Evolutionary conservation across 768 basidiomycete genomes (phyloP).

Genomic region (Trametes gibbosa): DNA sequence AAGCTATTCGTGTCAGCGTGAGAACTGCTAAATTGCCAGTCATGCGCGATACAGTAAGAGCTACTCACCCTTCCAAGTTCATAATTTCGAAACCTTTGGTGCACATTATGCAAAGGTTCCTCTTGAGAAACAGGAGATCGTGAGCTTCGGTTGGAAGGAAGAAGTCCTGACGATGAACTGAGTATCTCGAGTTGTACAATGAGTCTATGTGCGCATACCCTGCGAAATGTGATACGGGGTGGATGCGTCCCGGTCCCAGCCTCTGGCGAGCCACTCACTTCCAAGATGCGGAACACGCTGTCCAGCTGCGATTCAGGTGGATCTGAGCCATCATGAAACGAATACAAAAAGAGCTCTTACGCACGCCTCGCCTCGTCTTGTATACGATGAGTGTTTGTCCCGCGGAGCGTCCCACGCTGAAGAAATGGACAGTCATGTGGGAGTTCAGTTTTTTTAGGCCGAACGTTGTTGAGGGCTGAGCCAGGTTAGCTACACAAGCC

Average conservation of each 20-base stretch:
- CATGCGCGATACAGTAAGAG: not conserved
- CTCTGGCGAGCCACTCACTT: slow-evolving; percentile 77
- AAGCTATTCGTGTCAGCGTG: slow-evolving; percentile 22
- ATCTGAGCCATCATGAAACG: no score
- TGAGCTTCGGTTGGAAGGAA: slow-evolving; percentile 86
- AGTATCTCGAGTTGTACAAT: not conserved
- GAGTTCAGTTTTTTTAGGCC: slow-evolving; percentile 43
- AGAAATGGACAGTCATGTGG: slow-evolving; percentile 45
- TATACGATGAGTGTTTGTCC: slow-evolving; percentile 46
- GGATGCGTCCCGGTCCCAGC: slow-evolving; percentile 63
- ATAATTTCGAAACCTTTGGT: slow-evolving; percentile 14
- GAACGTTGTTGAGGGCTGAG: slow-evolving; percentile 23
- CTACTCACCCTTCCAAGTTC: slow-evolving; percentile 10
- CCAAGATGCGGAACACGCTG: slow-evolving; percentile 88
- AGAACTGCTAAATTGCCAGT: slow-evolving; percentile 11
- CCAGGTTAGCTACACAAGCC: slow-evolving; percentile 19
- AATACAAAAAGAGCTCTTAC: not conserved
- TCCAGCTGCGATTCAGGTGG: slow-evolving; percentile 46
- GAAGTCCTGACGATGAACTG: slow-evolving; percentile 55
- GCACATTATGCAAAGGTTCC: slow-evolving; percentile 11
- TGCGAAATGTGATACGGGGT: slow-evolving; percentile 44
- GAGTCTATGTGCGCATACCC: not conserved
- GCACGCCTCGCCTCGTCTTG: slow-evolving; percentile 30
- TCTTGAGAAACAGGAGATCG: slow-evolving; percentile 30
- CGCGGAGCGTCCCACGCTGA: slow-evolving; percentile 46